Evolutionary conservation across 1,139 yeast species (phyloP), one percentile per base, ranked within the genome.

Genomic region (Zygosaccharomyces pseudobailii): DNA sequence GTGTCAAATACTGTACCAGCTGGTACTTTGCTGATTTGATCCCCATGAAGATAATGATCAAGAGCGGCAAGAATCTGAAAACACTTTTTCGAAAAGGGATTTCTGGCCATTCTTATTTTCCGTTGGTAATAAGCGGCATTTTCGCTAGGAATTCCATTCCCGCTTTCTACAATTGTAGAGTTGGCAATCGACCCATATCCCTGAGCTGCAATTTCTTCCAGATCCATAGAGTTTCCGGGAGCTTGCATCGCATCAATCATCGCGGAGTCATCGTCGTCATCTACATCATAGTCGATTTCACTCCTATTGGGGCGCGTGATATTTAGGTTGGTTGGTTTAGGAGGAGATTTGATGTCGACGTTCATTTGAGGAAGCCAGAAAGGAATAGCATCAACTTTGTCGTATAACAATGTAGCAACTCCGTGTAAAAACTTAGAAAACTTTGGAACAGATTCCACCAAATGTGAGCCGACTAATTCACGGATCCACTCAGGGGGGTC

Each of bases 311-410:
- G 67, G 45, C 68, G 61, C 27, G 62, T 61, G 13, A 63, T 64
- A 43, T 63, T 59, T 42, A 62, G 62, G 24, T 57, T 55, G 53
- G 78, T 79, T 61, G 79, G 80, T 34, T 79, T 71, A 53, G 83
- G 80, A 30, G 97, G 97, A 67, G 92, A 92, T 66, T 95, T 82
- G 57, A 92, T 92, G 65, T 92, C 98, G 44, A 84, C 84, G 56
- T 81, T 87, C 98, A 92, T 92, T 71, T 92, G 98, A n/a, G 97
- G 97, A 56, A 84, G 75, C 98, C 98, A 92, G 71, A 87, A 92
- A 45, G 98, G 98, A 60, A 92, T 83, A 55, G 88, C 76, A 47
- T 82, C 78, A 38, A 88, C 89, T 66, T 75, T 79, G 37, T 88
- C 94, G 9, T 96, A 92, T 57, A 92, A 71, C 59, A 92, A 73